Evolutionary conservation across 768 basidiomycete genomes (phyloP), one percentile per base, ranked within the genome.

Genomic region (Gelatoporia subvermispora): DNA sequence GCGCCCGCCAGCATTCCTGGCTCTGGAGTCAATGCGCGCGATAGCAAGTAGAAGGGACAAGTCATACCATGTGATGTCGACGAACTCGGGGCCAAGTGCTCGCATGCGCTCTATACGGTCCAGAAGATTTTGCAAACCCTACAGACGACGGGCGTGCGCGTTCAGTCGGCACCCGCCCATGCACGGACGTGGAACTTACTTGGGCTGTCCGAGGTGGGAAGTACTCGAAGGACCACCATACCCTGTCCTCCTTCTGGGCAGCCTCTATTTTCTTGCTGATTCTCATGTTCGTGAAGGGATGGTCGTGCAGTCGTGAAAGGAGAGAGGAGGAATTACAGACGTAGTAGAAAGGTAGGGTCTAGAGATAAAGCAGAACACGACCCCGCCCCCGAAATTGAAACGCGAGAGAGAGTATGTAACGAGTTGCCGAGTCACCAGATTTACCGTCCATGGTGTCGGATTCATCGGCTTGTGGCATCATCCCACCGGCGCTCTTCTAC

Each of bases 61-160:
- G 50, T 20, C 45, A 40, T 60, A 58, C 92, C 92, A 98, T 65
- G 95, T 98, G 61, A 98, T 95, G 65, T 98, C 95, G 58, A 98
- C 88, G 64, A 99, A 99, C 65, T 96, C 95, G 8, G 96, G 96
- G 2, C 96, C 95, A 31, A 96, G 71, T 8, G 81, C 80, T 45
- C 93, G 79, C 96, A 99, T 98, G 54, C 94, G 90, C 68, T 98
- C 95, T 71, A 99, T 98, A 60, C 96, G 93, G 69, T 97, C 94
- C 51, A 96, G 77, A 28, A 99, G 75, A 67, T 99, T 99, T 85
- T 95, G 91, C 41, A 96, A 71, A 55, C 90, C 91, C 84, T 95
- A 57, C 2, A 25, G 11, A 20, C 21, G 22, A 23, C 35, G 50
- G 47, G 24, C 28, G 23, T 35, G 35, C 43, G 28, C 28, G 7